Conservation (phyloP, 2,329 filamentous ascomycete genomes). For the Clonostachys rhizophaga region DNA sequence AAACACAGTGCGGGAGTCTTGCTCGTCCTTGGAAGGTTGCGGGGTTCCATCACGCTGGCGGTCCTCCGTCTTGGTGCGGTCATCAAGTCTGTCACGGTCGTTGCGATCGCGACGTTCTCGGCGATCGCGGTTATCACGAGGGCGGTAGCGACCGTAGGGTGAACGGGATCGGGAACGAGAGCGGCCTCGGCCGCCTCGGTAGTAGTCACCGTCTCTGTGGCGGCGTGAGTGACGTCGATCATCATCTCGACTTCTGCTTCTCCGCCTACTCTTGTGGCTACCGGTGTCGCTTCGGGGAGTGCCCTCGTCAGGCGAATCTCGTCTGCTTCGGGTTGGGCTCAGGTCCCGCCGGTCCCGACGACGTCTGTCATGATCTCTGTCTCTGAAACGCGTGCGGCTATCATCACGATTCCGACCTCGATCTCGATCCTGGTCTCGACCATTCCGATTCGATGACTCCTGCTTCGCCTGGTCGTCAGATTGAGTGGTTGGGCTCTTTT, state of each 20-base stretch:
- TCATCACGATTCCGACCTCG: constrained; percentile 50
- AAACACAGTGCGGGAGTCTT: constrained; percentile 94
- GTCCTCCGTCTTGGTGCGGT: constrained; percentile 15
- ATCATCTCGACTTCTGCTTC: constrained; percentile 75
- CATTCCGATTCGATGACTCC: constrained; percentile 7
- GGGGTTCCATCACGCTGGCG: constrained; percentile 51
- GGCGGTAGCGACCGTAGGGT: constrained; percentile 55
- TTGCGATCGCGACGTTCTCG: constrained; percentile 47
- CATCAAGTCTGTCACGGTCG: constrained; percentile 35
- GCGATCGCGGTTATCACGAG: constrained; percentile 46
- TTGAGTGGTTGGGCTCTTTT: constrained; percentile 38
- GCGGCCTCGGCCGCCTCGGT: constrained; percentile 43
- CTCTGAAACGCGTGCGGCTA: constrained; percentile 51
- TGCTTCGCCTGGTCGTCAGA: constrained; percentile 48
- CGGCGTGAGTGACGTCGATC: constrained; percentile 70
- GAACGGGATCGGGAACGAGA: constrained; percentile 69
- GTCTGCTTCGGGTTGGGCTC: constrained; percentile 40
- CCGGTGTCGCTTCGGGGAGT: constrained; percentile 72
- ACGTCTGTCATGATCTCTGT: constrained; percentile 32
- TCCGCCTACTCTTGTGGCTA: constrained; percentile 76
- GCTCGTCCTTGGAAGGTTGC: constrained; percentile 87
- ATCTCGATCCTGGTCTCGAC: constrained; percentile 46
- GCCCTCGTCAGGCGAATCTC: constrained; percentile 51
- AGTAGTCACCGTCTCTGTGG: constrained; percentile 71
- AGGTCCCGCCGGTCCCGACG: constrained; percentile 50